phyloP scores from a whole-genome alignment of 2,329 filamentous ascomycete genomes.

The Aspergillus tanneri region DNA sequence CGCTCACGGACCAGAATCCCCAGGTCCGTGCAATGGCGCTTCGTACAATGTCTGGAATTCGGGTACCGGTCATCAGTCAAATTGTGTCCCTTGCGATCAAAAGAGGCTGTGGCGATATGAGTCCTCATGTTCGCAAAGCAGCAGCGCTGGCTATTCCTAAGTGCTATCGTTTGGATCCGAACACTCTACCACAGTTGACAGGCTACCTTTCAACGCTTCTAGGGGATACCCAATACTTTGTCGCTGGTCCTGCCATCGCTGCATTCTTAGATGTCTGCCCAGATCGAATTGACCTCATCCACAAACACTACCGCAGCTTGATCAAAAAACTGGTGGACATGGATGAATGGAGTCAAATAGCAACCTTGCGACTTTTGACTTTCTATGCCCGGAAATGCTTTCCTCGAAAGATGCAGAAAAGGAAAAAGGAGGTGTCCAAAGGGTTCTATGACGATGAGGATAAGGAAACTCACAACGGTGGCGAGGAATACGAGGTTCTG shows the following conservation, averaged over 20 bases:
- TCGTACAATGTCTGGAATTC: slow-evolving; percentile 94
- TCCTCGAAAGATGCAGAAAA: slow-evolving; percentile 63
- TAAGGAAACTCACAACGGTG: slow-evolving; percentile 47
- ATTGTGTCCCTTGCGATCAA: slow-evolving; percentile 96
- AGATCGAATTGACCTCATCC: slow-evolving; percentile 80
- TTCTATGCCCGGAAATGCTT: slow-evolving; percentile 86
- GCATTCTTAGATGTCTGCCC: slow-evolving; percentile 90
- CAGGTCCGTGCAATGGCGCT: slow-evolving; percentile 88
- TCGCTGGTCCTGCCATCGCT: slow-evolving; percentile 88
- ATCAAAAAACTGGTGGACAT: slow-evolving; percentile 94
- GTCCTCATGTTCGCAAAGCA: slow-evolving; percentile 85
- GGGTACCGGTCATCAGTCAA: slow-evolving; percentile 96
- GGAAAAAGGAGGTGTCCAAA: slow-evolving; percentile 58
- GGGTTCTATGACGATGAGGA: slow-evolving; percentile 77
- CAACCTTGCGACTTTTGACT: slow-evolving; percentile 76
- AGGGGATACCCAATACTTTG: slow-evolving; percentile 91
- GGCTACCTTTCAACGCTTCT: slow-evolving; percentile 77
- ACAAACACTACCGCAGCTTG: slow-evolving; percentile 81
- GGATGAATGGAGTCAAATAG: slow-evolving; percentile 97
- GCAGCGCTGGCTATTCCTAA: slow-evolving; percentile 94
- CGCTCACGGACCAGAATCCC: slow-evolving; percentile 86
- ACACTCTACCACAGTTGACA: slow-evolving; percentile 76
- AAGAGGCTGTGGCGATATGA: slow-evolving; percentile 90
- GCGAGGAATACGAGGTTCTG: slow-evolving; percentile 53
- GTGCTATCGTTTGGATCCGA: slow-evolving; percentile 87